phyloP scores from a whole-genome alignment of 371 early-diverging fungal species.

The Choanephora cucurbitarum region DNA sequence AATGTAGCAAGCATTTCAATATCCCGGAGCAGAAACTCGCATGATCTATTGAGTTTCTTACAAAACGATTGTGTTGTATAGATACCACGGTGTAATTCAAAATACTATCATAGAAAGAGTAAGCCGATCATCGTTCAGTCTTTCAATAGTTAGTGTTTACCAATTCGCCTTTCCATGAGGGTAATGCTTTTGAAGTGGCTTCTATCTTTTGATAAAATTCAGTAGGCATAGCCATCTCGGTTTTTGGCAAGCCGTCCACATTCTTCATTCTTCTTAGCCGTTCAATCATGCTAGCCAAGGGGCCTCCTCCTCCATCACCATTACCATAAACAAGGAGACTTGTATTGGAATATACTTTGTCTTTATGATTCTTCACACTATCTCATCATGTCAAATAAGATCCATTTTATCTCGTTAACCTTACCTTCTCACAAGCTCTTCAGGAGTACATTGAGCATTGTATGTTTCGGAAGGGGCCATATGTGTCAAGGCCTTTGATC shows the following conservation, averaged over 20 bases:
- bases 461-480: slow-evolving; percentile 45
- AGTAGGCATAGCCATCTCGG: slow-evolving; percentile 69
- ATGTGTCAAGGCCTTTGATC: slow-evolving; percentile 36
- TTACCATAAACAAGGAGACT: slow-evolving; percentile 89
- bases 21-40: slow-evolving; percentile 80
- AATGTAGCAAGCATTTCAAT: slow-evolving; percentile 72
- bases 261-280: slow-evolving; percentile 72
- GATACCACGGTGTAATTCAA: slow-evolving; percentile 94
- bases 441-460: slow-evolving; percentile 41
- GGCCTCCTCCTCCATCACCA: slow-evolving; percentile 98
- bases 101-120: slow-evolving; percentile 55
- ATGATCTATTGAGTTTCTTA: slow-evolving; percentile 80
- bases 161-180: slow-evolving; percentile 91
- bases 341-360: slow-evolving; percentile 79
- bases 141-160: slow-evolving; percentile 34
- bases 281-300: slow-evolving; percentile 81
- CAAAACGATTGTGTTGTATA: slow-evolving; percentile 87
- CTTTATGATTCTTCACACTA: slow-evolving; percentile 81
- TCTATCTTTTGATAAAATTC: slow-evolving; percentile 82
- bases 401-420: too few relatives aligned
- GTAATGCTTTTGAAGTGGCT: slow-evolving; percentile 64
- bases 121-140: too few relatives aligned
- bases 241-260: slow-evolving; percentile 74
- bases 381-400: neutral
- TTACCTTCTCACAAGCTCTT: slow-evolving; percentile 30